Conservation (phyloP, 2,329 filamentous ascomycete genomes). For the Nemania abortiva region DNA sequence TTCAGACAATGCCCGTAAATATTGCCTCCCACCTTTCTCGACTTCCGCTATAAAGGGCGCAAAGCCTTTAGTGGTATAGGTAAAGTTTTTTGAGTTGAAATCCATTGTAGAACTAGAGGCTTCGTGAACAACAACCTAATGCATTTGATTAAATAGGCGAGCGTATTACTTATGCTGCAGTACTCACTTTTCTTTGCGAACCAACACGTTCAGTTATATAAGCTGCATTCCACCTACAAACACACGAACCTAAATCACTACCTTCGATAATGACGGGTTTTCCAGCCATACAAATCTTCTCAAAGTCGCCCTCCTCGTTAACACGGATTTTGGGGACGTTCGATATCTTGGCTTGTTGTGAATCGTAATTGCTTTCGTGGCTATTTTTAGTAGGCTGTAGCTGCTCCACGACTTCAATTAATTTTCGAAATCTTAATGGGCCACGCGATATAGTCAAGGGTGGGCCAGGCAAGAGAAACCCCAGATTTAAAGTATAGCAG, state of each 20-base stretch:
- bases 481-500: slow-evolving; percentile 43
- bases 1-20: slow-evolving; percentile 81
- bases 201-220: slow-evolving; percentile 76
- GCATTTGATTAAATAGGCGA: slow-evolving; percentile 16
- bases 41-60: slow-evolving; percentile 73
- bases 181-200: slow-evolving; percentile 67
- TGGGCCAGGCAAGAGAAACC: background rate
- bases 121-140: slow-evolving; percentile 79
- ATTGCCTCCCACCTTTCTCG: slow-evolving; percentile 71
- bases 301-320: slow-evolving; percentile 68
- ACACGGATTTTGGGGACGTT: slow-evolving; percentile 66
- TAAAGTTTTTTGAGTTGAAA: slow-evolving; percentile 86
- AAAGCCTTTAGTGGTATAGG: slow-evolving; percentile 77
- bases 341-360: slow-evolving; percentile 47
- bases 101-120: slow-evolving; percentile 76
- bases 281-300: slow-evolving; percentile 66
- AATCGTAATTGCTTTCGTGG: background rate
- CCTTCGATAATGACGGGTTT: slow-evolving; percentile 75
- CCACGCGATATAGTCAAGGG: background rate
- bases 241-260: slow-evolving; percentile 75
- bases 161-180: background rate
- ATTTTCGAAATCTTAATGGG: slow-evolving; percentile 38
- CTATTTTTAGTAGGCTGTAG: slow-evolving; percentile 8
- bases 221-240: slow-evolving; percentile 73
- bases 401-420: slow-evolving; percentile 42